phyloP scores from a whole-genome alignment of 768 basidiomycete species.

The Tephrocybe sp. region DNA sequence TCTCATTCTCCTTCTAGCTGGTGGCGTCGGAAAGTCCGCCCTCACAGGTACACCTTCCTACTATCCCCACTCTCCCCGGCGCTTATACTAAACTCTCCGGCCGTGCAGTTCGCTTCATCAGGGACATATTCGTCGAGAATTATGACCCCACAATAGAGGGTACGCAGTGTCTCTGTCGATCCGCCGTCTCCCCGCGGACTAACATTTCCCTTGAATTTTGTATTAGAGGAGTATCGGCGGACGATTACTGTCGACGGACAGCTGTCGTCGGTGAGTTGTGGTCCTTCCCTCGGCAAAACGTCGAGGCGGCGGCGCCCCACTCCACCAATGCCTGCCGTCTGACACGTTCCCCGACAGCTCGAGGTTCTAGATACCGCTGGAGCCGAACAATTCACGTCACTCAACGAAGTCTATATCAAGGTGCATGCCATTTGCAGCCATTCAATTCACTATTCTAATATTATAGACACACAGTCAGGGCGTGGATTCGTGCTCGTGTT shows the following conservation, averaged over 20 bases:
- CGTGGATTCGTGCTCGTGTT: slow-evolving; percentile 83
- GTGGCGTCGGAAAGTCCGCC: slow-evolving; percentile 87
- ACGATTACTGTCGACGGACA: slow-evolving; percentile 65
- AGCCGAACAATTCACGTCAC: slow-evolving; percentile 79
- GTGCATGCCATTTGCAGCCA: slow-evolving; percentile 30
- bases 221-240: slow-evolving; percentile 70
- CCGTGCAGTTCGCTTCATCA: slow-evolving; percentile 68
- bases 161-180: slow-evolving; percentile 22
- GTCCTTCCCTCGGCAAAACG: not conserved
- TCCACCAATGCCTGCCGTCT: not conserved
- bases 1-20: slow-evolving; percentile 44
- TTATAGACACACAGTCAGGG: slow-evolving; percentile 48
- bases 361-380: slow-evolving; percentile 84
- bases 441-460: slow-evolving; percentile 4
- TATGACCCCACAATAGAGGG: slow-evolving; percentile 89
- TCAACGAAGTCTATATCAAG: slow-evolving; percentile 83
- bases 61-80: too few species aligned
- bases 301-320: not conserved
- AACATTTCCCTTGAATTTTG: slow-evolving; percentile 11
- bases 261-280: slow-evolving; percentile 50
- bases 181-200: not conserved
- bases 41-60: slow-evolving; percentile 48
- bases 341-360: slow-evolving; percentile 42
- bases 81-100: too few species aligned
- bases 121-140: slow-evolving; percentile 67